Base-by-base conservation (phyloP, 805 yeast genomes). In the Candida broadrunensis region DNA sequence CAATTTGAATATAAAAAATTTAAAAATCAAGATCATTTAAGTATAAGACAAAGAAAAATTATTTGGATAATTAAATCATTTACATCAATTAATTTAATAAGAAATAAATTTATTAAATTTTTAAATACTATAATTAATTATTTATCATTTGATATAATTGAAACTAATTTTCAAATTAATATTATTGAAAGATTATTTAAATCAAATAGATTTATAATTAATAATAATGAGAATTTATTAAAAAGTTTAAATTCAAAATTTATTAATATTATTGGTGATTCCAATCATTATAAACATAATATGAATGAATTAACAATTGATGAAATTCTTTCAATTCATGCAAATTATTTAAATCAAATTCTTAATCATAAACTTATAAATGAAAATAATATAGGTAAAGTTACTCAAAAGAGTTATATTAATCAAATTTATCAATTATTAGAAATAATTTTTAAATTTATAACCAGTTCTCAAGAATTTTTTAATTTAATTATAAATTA, bases 131-230 rank as follows among this genome's bases (percentile, higher is more conserved):
- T 78, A 4, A 51, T 66, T 20, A 60, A 60, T 25, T 75, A 67
- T 45, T 60, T 78, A 15, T 65, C 73, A 15, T 65, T 56, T 46
- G 79, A 75, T 40, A 56, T 78, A 14, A 73, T 78, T 26, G 80
- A 77, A 27, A 53, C 55, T 18, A 70, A 61, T 41, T 69, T 60
- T 41, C 43, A 61, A 14, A 44, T 46, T 24, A 45, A 55, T 15
- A 47, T 65, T 8, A 46, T 50, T 5, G 45, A 49, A 25, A 54
- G 52, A 37, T 44, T 61, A 13, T 61, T 61, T 47, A 48, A 49
- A 18, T 43, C 52, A 3, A 37, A 35, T 18, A 26, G 30, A 7
- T 12, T 38, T 9, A n/a, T 33, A 14, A 37, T 45, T 13, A 35
- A 30, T 11, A 31, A 37, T 9, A 34, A 43, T 38, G 25, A 19